These are phyloP conservation scores for Neonectria neomacrospora DNA, from an alignment of 2,329 filamentous ascomycete species.

Conservation along the genomic window DNA sequence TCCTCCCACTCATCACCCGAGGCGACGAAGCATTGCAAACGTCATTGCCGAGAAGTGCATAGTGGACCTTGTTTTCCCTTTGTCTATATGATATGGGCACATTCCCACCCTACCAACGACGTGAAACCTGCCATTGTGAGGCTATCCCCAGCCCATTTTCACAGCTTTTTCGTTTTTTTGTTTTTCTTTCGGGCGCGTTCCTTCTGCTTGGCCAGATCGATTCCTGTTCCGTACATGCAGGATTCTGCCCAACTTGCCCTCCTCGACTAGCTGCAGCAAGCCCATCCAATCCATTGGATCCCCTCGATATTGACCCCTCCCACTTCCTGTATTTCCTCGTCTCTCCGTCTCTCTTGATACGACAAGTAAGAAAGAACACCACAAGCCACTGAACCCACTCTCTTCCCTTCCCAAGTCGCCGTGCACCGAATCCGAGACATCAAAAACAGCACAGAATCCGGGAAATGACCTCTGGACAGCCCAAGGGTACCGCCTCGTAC, in stretches of 20 bases:
- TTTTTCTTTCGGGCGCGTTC: background rate
- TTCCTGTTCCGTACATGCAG: slow-evolving; percentile 5
- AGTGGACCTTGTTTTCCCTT: background rate
- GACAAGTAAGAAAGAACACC: slow-evolving; percentile 12
- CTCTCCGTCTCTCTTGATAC: slow-evolving; percentile 5
- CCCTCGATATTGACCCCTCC: slow-evolving; percentile 4
- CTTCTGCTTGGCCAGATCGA: background rate
- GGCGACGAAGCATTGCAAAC: too few relatives aligned
- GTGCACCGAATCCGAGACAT: slow-evolving; percentile 36
- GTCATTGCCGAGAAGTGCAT: background rate
- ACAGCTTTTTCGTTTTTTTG: background rate
- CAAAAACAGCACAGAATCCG: slow-evolving; percentile 11
- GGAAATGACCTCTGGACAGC: background rate
- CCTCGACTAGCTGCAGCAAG: slow-evolving; percentile 10
- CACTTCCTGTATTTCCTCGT: background rate
- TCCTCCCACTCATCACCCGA: background rate
- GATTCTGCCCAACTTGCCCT: background rate
- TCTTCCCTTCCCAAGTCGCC: slow-evolving; percentile 2
- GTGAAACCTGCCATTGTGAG: slow-evolving; percentile 1
- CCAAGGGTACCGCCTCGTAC: slow-evolving; percentile 3
- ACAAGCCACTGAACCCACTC: slow-evolving; percentile 20
- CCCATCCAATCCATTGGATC: slow-evolving; percentile 7
- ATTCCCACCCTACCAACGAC: background rate
- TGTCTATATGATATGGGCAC: slow-evolving; percentile 1
- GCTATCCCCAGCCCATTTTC: slow-evolving; percentile 8